phyloP scores from a whole-genome alignment of 2,329 filamentous ascomycete species.

The Pseudonectria buxi region DNA sequence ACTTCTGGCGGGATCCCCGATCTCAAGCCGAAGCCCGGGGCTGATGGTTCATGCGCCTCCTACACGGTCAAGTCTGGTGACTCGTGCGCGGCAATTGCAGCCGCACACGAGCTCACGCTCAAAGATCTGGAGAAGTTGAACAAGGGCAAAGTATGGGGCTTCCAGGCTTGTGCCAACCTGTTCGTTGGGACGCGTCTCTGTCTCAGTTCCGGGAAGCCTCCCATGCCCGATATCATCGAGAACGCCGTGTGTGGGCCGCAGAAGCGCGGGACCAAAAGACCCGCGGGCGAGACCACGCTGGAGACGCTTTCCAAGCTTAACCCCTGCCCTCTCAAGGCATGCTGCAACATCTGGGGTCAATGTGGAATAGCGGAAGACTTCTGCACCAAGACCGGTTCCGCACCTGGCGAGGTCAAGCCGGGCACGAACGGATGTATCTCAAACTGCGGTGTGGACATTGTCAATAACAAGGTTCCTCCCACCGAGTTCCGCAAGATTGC shows the following conservation, averaged over 20 bases:
- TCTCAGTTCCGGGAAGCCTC: conserved; percentile 21
- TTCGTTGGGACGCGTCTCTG: conserved; percentile 16
- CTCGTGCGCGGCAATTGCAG: conserved; percentile 28
- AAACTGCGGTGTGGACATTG: conserved; percentile 22
- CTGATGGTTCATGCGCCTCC: conserved; percentile 29
- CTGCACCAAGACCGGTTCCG: conserved; percentile 23
- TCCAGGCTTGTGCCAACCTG: conserved; percentile 17
- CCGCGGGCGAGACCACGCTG: conserved; percentile 1
- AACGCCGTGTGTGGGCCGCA: conserved; percentile 26
- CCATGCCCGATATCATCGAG: conserved; percentile 19
- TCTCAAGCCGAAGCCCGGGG: conserved; percentile 3
- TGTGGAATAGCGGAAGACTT: conserved; percentile 36
- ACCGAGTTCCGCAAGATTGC: conserved; percentile 7
- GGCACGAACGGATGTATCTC: conserved; percentile 23
- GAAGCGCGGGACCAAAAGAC: conserved; percentile 12
- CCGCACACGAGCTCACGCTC: conserved; percentile 20
- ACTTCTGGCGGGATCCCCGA: conserved; percentile 16
- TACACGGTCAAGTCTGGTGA: conserved; percentile 29
- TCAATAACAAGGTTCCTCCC: conserved; percentile 7
- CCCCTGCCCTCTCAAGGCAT: conserved; percentile 25
- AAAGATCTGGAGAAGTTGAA: conserved; percentile 26
- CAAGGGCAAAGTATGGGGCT: conserved; percentile 27
- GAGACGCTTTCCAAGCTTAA: conserved; percentile 17
- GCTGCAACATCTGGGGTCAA: conserved; percentile 32
- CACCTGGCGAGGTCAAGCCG: conserved; percentile 29